A percentile compares a stretch with the other conserved stretches of the same genome.
These are phyloP conservation scores for Leucogyrophana mollusca DNA, from an alignment of 768 basidiomycete species.

Conservation along the genomic window DNA sequence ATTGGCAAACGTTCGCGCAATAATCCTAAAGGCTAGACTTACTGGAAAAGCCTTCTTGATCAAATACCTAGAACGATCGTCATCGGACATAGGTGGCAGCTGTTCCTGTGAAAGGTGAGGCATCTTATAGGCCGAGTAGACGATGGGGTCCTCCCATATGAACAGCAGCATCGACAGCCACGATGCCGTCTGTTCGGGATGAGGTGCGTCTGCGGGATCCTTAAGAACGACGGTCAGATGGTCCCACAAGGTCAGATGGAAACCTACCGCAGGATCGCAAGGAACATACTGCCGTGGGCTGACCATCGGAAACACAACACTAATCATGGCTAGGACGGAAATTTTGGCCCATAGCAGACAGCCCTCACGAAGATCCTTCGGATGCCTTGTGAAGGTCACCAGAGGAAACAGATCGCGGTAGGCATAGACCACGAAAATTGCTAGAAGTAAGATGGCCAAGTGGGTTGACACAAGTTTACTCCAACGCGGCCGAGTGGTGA, in stretches of 20 bases:
- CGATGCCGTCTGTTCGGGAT: slow-evolving; percentile 42
- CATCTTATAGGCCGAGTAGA: slow-evolving; percentile 41
- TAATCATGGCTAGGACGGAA: slow-evolving; percentile 40
- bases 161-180: slow-evolving; percentile 37
- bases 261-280: slow-evolving; percentile 38
- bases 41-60: slow-evolving; percentile 32
- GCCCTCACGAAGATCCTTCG: slow-evolving; percentile 48
- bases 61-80: slow-evolving; percentile 35
- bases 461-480: slow-evolving; percentile 35
- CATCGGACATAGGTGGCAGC: slow-evolving; percentile 51
- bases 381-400: slow-evolving; percentile 46
- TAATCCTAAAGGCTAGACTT: slow-evolving; percentile 6
- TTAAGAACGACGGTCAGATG: slow-evolving; percentile 1
- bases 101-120: slow-evolving; percentile 41
- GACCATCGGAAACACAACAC: slow-evolving; percentile 50
- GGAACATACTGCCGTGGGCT: slow-evolving; percentile 59
- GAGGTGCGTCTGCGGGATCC: slow-evolving; percentile 22
- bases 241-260: not conserved
- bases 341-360: slow-evolving; percentile 54
- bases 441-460: slow-evolving; percentile 45
- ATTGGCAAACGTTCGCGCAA: not conserved
- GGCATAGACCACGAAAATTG: slow-evolving; percentile 45
- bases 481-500: slow-evolving; percentile 30
- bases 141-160: slow-evolving; percentile 51
- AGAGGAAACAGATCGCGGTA: slow-evolving; percentile 65